These are phyloP conservation scores for Suillus paluster DNA, from an alignment of 768 basidiomycete species.

Conservation along the genomic window DNA sequence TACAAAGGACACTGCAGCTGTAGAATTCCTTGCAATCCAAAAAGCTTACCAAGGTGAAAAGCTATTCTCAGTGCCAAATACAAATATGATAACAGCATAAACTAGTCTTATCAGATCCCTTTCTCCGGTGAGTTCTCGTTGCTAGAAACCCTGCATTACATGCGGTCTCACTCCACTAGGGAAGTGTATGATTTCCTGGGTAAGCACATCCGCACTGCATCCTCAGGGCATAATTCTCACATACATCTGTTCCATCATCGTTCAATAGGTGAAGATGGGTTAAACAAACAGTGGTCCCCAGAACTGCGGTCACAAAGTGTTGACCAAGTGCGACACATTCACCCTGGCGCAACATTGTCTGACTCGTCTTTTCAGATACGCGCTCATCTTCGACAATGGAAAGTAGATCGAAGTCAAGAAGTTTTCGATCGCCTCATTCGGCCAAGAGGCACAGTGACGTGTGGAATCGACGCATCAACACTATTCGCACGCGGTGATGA, in stretches of 20 bases:
- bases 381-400: constrained; percentile 44
- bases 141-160: constrained; percentile 11
- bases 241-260: not conserved
- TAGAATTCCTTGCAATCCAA: constrained; percentile 75
- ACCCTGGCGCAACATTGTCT: not conserved
- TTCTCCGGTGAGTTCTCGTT: constrained; percentile 55
- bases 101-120: constrained; percentile 72
- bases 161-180: constrained; percentile 38
- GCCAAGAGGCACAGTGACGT: constrained; percentile 49
- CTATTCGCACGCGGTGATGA: constrained; percentile 45
- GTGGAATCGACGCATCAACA: constrained; percentile 54
- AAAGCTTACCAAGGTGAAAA: constrained; percentile 78
- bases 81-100: constrained; percentile 1
- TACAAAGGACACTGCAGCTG: constrained; percentile 61
- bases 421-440: constrained; percentile 45
- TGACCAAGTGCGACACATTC: constrained; percentile 47
- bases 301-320: constrained; percentile 46
- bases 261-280: constrained; percentile 40
- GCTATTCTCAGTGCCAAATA: not conserved
- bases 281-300: constrained; percentile 49
- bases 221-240: constrained; percentile 4
- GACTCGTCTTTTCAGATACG: constrained; percentile 43
- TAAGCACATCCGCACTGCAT: constrained; percentile 27
- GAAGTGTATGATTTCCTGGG: constrained; percentile 81
- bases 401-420: constrained; percentile 41